Conservation (phyloP, 768 basidiomycete genomes). For the Tephrocybe rancida region DNA sequence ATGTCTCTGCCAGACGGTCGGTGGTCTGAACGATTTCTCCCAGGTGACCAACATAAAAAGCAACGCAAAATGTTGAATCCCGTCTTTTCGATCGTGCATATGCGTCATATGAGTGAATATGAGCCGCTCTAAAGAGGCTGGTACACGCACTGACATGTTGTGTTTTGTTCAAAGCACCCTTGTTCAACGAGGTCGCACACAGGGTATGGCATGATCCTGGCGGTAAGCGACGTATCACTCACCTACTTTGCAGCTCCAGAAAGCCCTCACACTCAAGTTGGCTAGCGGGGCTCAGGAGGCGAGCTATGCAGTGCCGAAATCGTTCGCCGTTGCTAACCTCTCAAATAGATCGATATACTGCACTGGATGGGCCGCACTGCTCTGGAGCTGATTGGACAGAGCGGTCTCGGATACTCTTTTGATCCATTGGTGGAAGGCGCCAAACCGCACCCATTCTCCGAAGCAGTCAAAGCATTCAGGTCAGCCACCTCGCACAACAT, state of each 20-base stretch:
- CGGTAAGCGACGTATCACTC: no score
- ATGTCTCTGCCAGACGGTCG: no score
- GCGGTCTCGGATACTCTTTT: constrained; percentile 1
- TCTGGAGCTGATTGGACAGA: constrained; percentile 15
- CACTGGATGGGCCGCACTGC: constrained; percentile 3
- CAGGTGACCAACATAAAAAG: no score
- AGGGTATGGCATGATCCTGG: constrained; percentile 2
- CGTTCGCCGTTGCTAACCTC: background rate
- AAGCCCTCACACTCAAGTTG: background rate
- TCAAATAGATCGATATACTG: constrained; percentile 13
- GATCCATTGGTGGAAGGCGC: background rate
- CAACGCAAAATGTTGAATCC: no score
- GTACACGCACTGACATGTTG: no score
- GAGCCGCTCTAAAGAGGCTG: no score
- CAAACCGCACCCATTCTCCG: constrained; percentile 6
- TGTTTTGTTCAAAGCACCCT: no score
- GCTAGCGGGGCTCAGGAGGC: constrained; percentile 10
- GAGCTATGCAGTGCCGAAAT: background rate
- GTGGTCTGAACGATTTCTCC: no score
- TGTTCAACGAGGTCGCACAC: constrained; percentile 17
- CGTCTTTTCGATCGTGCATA: no score
- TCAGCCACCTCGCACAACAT: background rate
- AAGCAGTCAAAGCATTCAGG: constrained; percentile 4
- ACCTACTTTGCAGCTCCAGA: background rate
- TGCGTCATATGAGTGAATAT: no score